Evolutionary conservation across 2,329 filamentous ascomycete species (phyloP).

Genomic region (Pyrenochaeta sp.): DNA sequence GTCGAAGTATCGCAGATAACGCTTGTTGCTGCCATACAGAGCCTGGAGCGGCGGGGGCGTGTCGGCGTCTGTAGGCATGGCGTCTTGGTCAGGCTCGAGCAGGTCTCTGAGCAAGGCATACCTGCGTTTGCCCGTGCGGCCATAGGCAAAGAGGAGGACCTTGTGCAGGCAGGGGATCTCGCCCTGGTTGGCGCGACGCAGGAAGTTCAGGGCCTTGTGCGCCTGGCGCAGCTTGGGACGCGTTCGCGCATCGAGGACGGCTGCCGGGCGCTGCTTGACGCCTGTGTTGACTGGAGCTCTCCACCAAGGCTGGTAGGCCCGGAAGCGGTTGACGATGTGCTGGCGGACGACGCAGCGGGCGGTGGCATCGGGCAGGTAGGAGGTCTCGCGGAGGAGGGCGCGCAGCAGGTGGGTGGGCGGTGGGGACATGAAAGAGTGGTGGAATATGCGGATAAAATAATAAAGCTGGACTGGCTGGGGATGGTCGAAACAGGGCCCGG

Average conservation of each 20-base stretch:
- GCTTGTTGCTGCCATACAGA: conserved; percentile 45
- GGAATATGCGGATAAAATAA: too few species aligned
- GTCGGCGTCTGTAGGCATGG: neutral
- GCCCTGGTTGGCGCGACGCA: conserved; percentile 65
- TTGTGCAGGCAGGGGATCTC: conserved; percentile 59
- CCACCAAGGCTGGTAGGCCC: conserved; percentile 48
- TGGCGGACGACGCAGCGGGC: conserved; percentile 59
- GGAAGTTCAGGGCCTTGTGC: conserved; percentile 50
- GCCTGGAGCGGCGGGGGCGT: conserved; percentile 38
- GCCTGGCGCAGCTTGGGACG: conserved; percentile 30
- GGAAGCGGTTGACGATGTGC: conserved; percentile 59
- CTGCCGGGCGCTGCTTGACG: conserved; percentile 28
- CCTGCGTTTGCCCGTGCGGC: conserved; percentile 62
- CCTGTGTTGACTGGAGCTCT: conserved; percentile 23
- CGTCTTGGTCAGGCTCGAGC: conserved; percentile 29
- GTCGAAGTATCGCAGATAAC: conserved; percentile 40
- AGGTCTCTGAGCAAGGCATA: conserved; percentile 51
- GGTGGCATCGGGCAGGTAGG: conserved; percentile 66
- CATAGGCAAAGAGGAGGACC: conserved; percentile 64
- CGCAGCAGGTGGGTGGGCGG: conserved; percentile 59
- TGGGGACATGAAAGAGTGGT: too few species aligned
- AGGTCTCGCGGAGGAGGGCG: conserved; percentile 64
- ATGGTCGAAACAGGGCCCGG: conserved; percentile 3
- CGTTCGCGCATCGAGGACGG: conserved; percentile 32
- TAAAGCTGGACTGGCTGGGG: too few species aligned